Evolutionary conservation across 768 basidiomycete species (phyloP).

Genomic region (Panellus pusillus): DNA sequence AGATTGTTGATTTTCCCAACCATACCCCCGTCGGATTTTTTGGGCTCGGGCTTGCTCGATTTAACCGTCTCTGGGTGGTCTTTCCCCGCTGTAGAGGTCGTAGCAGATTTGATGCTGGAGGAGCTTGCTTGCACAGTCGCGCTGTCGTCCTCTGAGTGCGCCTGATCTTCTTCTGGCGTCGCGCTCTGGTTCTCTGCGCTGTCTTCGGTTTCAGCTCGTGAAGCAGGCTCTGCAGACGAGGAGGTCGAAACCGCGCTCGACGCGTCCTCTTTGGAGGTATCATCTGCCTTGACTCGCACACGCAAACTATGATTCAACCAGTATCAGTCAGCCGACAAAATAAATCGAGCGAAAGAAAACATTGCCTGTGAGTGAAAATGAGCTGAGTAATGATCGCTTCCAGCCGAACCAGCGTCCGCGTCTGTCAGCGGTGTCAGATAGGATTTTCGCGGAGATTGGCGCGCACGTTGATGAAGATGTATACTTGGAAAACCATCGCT

Average conservation of each 20-base stretch:
- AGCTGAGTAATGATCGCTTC: conserved; percentile 47
- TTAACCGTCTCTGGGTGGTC: too few species aligned
- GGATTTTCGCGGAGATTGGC: conserved; percentile 21
- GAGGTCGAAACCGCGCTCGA: background rate
- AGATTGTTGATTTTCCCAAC: conserved; percentile 79
- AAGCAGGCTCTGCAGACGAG: background rate
- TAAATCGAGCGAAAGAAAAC: background rate
- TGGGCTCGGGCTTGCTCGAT: background rate
- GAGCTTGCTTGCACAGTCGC: conserved; percentile 6
- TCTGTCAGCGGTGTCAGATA: conserved; percentile 41
- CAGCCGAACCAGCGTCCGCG: conserved; percentile 46
- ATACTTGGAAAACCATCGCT: conserved; percentile 45
- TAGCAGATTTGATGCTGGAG: conserved; percentile 27
- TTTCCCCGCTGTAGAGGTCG: background rate
- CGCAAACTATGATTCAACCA: conserved; percentile 36
- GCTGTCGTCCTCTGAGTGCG: conserved; percentile 1
- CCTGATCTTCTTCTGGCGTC: background rate
- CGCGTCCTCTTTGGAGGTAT: background rate
- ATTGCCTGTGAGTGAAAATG: conserved; percentile 40
- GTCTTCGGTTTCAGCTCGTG: background rate
- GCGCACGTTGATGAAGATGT: conserved; percentile 42
- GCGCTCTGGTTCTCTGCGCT: background rate
- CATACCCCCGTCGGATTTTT: conserved; percentile 39
- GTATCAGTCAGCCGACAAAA: background rate
- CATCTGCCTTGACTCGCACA: conserved; percentile 57